A percentile compares a stretch with the other conserved stretches of the same genome.
Conservation (phyloP, 1,139 yeast species). For the Yamadazyma atmosphaerica region DNA sequence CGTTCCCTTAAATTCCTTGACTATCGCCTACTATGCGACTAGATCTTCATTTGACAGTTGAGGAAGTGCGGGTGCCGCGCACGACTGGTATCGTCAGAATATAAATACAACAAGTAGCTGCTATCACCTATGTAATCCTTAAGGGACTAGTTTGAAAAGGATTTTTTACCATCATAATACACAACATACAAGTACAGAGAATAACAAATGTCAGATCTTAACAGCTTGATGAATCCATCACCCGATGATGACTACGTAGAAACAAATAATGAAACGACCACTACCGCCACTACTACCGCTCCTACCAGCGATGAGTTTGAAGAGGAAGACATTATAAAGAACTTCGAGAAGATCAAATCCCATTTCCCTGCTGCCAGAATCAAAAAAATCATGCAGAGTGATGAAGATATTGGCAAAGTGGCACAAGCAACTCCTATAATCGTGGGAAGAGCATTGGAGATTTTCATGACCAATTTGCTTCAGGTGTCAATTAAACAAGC, state of each 20-base stretch:
- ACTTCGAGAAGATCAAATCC: conserved; percentile 68
- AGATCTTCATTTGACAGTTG: not conserved
- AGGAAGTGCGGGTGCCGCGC: not conserved
- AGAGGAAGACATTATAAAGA: conserved; percentile 23
- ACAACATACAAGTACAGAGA: too few relatives aligned
- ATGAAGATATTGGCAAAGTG: conserved; percentile 97
- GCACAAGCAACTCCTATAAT: conserved; percentile 98
- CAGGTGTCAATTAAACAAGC: conserved; percentile 84
- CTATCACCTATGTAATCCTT: not conserved
- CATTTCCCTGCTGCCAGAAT: conserved; percentile 97
- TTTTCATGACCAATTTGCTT: conserved; percentile 86
- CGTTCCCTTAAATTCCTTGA: too few relatives aligned
- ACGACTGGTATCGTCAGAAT: not conserved
- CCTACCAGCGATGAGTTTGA: conserved; percentile 4
- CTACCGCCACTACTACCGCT: not conserved
- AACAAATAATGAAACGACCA: not conserved
- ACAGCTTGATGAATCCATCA: conserved; percentile 19
- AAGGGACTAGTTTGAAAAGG: not conserved
- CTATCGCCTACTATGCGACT: too few relatives aligned
- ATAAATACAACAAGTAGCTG: not conserved
- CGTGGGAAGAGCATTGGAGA: conserved; percentile 91
- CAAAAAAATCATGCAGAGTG: conserved; percentile 95
- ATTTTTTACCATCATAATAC: too few relatives aligned
- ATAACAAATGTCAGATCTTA: conserved; percentile 17
- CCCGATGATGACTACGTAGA: conserved; percentile 11